These are phyloP conservation scores for Sequoia sempervirens DNA, from an alignment of 75 land plant species.

Conservation along the genomic window DNA sequence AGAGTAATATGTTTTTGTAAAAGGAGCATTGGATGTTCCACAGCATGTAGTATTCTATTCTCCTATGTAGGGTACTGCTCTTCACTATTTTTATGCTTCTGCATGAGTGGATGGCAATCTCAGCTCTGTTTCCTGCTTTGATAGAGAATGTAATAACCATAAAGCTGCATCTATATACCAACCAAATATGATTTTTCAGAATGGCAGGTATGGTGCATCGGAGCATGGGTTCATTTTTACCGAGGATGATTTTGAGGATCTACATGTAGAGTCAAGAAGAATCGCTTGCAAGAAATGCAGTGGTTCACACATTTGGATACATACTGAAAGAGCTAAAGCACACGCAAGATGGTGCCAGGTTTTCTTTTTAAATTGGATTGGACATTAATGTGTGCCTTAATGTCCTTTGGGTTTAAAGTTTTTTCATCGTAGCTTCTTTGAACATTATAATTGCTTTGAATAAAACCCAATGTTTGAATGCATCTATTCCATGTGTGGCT, in stretches of 20 bases:
- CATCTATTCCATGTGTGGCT: neutral
- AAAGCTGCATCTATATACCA: neutral
- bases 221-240: conserved; percentile 36
- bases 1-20: neutral
- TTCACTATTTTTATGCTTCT: too few relatives aligned
- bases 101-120: too few relatives aligned
- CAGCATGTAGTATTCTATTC: neutral
- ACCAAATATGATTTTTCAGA: conserved; percentile 28
- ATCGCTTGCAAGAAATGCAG: conserved; percentile 83
- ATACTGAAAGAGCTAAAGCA: conserved; percentile 64
- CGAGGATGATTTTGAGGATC: conserved; percentile 56
- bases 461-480: neutral
- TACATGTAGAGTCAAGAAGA: conserved; percentile 56
- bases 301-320: conserved; percentile 66
- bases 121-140: too few relatives aligned
- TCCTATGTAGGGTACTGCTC: too few relatives aligned
- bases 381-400: neutral
- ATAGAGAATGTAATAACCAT: too few relatives aligned
- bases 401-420: neutral
- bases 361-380: conserved; percentile 3
- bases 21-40: neutral
- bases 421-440: neutral
- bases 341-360: conserved; percentile 99
- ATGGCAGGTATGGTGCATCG: conserved; percentile 51
- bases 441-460: neutral